These are phyloP conservation scores for Centaurea solstitialis DNA, from an alignment of 129 eudicot genomes.

Conservation along the genomic window DNA sequence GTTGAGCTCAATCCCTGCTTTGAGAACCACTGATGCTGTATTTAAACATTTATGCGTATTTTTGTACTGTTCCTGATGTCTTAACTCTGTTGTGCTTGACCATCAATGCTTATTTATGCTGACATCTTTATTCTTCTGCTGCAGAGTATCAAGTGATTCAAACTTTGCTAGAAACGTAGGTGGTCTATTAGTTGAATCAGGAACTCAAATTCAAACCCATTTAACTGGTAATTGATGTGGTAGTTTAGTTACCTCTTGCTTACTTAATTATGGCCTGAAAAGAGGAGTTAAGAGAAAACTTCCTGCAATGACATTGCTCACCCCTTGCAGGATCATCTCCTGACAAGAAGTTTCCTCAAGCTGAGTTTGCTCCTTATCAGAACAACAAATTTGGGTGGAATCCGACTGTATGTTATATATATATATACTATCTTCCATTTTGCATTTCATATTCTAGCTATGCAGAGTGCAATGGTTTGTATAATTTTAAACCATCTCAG, in stretches of 20 bases:
- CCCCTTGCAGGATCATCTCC: conserved; percentile 76
- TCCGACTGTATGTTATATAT: conserved; percentile 68
- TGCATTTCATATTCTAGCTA: conserved; percentile 9
- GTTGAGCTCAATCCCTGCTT: not conserved
- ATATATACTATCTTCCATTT: not conserved
- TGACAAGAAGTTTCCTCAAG: conserved; percentile 86
- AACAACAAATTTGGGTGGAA: conserved; percentile 79
- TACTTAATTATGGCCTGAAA: conserved; percentile 1
- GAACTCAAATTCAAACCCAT: conserved; percentile 36
- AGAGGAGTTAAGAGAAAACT: conserved; percentile 6
- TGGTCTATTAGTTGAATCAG: conserved; percentile 84
- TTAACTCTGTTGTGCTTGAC: not conserved
- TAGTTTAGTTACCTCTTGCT: conserved; percentile 5
- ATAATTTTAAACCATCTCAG: not conserved
- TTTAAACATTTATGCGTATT: not conserved
- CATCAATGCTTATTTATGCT: not conserved
- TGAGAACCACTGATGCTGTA: not conserved
- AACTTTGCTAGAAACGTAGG: conserved; percentile 66
- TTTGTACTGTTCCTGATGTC: not conserved
- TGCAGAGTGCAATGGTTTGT: conserved; percentile 13
- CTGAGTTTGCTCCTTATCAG: conserved; percentile 81
- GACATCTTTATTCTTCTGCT: conserved; percentile 6
- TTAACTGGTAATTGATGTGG: conserved; percentile 50
- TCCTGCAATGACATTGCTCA: conserved; percentile 9
- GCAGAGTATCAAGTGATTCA: conserved; percentile 73